phyloP scores from a whole-genome alignment of 2,329 filamentous ascomycete genomes.

The Sarocladiaceae sp. region DNA sequence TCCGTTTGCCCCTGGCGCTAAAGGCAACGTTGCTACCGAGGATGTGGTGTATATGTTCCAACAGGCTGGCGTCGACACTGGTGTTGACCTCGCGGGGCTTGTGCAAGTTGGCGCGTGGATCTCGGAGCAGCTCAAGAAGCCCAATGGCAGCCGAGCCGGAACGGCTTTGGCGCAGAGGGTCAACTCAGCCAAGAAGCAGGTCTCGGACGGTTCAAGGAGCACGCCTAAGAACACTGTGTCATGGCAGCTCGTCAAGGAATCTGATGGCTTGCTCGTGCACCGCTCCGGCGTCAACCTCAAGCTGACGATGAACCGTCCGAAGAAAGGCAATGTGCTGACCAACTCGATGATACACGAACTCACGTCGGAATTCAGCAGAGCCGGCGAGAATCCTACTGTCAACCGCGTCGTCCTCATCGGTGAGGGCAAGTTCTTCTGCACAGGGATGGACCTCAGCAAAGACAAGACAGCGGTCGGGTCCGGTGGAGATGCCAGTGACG shows the following conservation, averaged over 20 bases:
- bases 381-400: conserved; percentile 20
- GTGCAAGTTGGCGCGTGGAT: not conserved
- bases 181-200: no score
- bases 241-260: conserved; percentile 11
- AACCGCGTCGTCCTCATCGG: conserved; percentile 32
- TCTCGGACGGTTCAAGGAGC: not conserved
- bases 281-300: conserved; percentile 22
- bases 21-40: conserved; percentile 53
- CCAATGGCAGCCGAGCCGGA: conserved; percentile 44
- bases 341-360: conserved; percentile 28
- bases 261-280: conserved; percentile 20
- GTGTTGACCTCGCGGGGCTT: not conserved
- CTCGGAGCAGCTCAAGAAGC: conserved; percentile 34
- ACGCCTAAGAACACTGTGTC: not conserved
- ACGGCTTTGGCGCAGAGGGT: conserved; percentile 28
- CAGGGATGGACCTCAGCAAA: conserved; percentile 33
- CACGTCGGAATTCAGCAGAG: conserved; percentile 21
- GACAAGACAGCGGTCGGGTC: conserved; percentile 8
- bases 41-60: conserved; percentile 30
- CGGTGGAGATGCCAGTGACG: conserved; percentile 10
- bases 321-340: conserved; percentile 35
- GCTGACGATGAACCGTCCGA: conserved; percentile 26
- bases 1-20: conserved; percentile 64
- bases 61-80: conserved; percentile 3
- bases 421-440: conserved; percentile 34